Percentiles rank a stretch among this genome's conserved stretches.
Evolutionary conservation across 768 basidiomycete species (phyloP).

Genomic region (Termitomyces sp.): DNA sequence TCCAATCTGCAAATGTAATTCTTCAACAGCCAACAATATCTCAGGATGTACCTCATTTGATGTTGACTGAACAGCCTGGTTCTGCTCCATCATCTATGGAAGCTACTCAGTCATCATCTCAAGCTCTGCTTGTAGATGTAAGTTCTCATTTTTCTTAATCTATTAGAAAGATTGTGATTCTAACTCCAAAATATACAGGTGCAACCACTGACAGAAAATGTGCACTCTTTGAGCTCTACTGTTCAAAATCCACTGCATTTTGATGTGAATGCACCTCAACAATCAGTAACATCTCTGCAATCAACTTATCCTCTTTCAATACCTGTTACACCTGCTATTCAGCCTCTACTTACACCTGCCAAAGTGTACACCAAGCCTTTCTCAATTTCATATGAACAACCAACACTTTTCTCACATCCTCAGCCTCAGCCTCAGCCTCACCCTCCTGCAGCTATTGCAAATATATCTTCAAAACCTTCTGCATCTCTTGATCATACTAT

Average conservation of each 20-base stretch:
- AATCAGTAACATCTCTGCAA: neutral
- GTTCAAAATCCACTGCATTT: neutral
- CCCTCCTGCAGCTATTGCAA: neutral
- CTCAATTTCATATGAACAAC: neutral
- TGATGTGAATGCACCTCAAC: neutral
- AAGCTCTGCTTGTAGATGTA: neutral
- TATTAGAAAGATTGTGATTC: neutral
- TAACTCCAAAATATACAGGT: neutral
- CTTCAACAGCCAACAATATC: neutral
- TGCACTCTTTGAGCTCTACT: neutral
- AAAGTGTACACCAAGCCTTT: neutral
- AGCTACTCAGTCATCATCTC: neutral
- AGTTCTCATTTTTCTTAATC: neutral
- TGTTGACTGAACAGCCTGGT: neutral
- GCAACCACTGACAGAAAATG: neutral
- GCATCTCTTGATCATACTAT: neutral
- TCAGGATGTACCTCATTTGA: neutral
- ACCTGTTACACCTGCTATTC: neutral
- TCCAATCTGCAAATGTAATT: neutral
- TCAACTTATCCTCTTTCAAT: neutral
- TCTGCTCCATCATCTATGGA: neutral
- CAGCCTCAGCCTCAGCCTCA: too few relatives aligned
- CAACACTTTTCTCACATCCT: too few relatives aligned
- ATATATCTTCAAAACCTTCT: neutral
- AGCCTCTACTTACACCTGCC: neutral